These are phyloP conservation scores for Myxozyma geophila DNA, from an alignment of 805 yeast species.

Conservation along the genomic window DNA sequence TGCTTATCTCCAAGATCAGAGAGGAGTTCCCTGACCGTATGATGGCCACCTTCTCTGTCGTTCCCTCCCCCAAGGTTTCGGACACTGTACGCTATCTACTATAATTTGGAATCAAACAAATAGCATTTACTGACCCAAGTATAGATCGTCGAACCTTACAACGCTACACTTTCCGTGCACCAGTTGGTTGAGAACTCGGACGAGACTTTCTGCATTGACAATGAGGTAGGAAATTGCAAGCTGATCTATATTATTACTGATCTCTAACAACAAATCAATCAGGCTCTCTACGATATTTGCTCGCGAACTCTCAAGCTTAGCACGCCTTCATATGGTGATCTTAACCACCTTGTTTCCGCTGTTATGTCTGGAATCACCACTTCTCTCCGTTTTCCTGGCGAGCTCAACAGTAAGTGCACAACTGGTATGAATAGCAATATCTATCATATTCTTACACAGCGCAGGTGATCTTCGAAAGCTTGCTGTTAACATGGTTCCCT, in stretches of 20 bases:
- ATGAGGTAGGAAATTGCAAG: slow-evolving; percentile 54
- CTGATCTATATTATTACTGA: background rate
- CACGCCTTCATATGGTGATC: slow-evolving; percentile 78
- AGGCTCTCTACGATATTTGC: slow-evolving; percentile 86
- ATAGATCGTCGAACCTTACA: slow-evolving; percentile 82
- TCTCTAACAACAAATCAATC: background rate
- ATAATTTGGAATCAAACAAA: background rate
- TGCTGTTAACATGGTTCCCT: slow-evolving; percentile 93
- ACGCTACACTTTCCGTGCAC: slow-evolving; percentile 89
- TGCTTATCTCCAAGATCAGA: slow-evolving; percentile 80
- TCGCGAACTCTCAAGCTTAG: slow-evolving; percentile 79
- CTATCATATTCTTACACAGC: background rate
- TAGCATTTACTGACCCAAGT: background rate
- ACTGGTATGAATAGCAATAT: background rate
- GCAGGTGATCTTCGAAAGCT: slow-evolving; percentile 83
- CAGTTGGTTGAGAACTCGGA: slow-evolving; percentile 91
- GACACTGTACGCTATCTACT: slow-evolving; percentile 61
- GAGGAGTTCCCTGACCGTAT: slow-evolving; percentile 95
- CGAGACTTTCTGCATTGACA: slow-evolving; percentile 94
- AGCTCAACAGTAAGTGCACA: slow-evolving; percentile 58
- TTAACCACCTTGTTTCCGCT: slow-evolving; percentile 81
- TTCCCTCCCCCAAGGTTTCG: slow-evolving; percentile 89
- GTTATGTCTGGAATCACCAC: slow-evolving; percentile 98
- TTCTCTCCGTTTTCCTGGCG: slow-evolving; percentile 93
- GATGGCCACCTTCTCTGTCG: slow-evolving; percentile 96